phyloP scores from a whole-genome alignment of 208 protist genomes.

The Wallacemonas rigidus region DNA sequence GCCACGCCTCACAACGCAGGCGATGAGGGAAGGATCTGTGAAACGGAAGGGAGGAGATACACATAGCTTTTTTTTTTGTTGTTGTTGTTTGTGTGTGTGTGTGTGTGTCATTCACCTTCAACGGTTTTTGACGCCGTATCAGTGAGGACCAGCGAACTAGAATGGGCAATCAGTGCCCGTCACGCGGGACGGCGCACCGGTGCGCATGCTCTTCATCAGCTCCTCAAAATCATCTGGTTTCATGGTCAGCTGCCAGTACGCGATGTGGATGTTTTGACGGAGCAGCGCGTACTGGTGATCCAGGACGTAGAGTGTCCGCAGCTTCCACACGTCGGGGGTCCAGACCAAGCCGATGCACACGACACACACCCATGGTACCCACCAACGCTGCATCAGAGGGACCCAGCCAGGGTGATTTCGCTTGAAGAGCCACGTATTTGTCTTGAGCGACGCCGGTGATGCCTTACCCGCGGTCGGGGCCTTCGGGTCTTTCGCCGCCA shows the following conservation, averaged over 20 bases:
- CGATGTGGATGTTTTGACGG: conserved; percentile 63
- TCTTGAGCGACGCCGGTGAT: conserved; percentile 11
- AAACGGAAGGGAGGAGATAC: too few species aligned
- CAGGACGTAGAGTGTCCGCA: conserved; percentile 67
- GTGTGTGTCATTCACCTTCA: not conserved
- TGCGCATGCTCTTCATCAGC: conserved; percentile 60
- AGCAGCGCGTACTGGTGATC: conserved; percentile 75
- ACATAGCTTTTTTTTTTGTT: not conserved
- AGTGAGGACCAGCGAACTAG: conserved; percentile 19
- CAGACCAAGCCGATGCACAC: conserved; percentile 43
- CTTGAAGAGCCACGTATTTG: conserved; percentile 84
- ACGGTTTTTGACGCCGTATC: not conserved
- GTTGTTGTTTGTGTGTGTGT: conserved; percentile 1
- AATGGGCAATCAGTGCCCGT: conserved; percentile 69
- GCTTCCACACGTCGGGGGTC: conserved; percentile 88
- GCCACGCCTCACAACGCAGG: too few species aligned
- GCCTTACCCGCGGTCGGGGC: not conserved
- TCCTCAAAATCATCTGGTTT: conserved; percentile 52
- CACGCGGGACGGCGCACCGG: conserved; percentile 39
- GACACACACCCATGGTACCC: conserved; percentile 75
- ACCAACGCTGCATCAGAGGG: conserved; percentile 84
- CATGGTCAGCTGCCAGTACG: conserved; percentile 82
- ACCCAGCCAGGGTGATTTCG: conserved; percentile 69
- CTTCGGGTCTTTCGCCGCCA: conserved; percentile 9
- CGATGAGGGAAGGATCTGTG: too few species aligned